Evolutionary conservation across 2,329 filamentous ascomycete genomes (phyloP).

Genomic region (Ophiostoma quercus): DNA sequence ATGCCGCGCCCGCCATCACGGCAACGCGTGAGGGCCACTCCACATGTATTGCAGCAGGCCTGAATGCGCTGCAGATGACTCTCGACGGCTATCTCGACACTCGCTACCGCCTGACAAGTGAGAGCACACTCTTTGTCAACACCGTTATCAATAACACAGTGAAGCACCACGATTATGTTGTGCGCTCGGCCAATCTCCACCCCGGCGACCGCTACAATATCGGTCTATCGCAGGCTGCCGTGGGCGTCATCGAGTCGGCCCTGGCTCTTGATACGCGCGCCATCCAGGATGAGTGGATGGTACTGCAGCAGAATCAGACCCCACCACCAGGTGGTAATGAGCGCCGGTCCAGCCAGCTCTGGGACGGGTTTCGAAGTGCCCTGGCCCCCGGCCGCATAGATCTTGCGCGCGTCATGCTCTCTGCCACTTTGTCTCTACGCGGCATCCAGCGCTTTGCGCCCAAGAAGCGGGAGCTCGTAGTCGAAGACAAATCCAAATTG

Average conservation of each 20-base stretch:
- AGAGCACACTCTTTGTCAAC: slow-evolving; percentile 53
- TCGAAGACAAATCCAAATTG: slow-evolving; percentile 45
- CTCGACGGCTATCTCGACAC: slow-evolving; percentile 50
- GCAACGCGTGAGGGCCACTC: slow-evolving; percentile 53
- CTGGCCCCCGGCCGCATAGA: slow-evolving; percentile 62
- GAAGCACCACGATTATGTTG: slow-evolving; percentile 57
- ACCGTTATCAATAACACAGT: slow-evolving; percentile 61
- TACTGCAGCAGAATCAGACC: slow-evolving; percentile 55
- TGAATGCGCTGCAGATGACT: slow-evolving; percentile 55
- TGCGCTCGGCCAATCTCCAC: slow-evolving; percentile 49
- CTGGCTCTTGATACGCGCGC: slow-evolving; percentile 67
- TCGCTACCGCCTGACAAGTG: slow-evolving; percentile 38
- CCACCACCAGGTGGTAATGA: slow-evolving; percentile 61
- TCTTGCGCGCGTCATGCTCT: slow-evolving; percentile 68
- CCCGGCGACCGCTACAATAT: slow-evolving; percentile 43
- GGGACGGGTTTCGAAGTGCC: slow-evolving; percentile 67
- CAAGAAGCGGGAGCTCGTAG: slow-evolving; percentile 42
- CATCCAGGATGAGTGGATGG: slow-evolving; percentile 61
- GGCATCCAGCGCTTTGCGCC: slow-evolving; percentile 69
- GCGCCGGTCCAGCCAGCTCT: slow-evolving; percentile 68
- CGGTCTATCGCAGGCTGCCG: slow-evolving; percentile 50
- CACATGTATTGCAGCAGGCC: slow-evolving; percentile 59
- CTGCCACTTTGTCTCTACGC: slow-evolving; percentile 64
- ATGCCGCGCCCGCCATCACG: slow-evolving; percentile 41
- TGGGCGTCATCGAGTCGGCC: slow-evolving; percentile 61